Conservation (phyloP, 345 rosid species). For the Litchi chinensis region DNA sequence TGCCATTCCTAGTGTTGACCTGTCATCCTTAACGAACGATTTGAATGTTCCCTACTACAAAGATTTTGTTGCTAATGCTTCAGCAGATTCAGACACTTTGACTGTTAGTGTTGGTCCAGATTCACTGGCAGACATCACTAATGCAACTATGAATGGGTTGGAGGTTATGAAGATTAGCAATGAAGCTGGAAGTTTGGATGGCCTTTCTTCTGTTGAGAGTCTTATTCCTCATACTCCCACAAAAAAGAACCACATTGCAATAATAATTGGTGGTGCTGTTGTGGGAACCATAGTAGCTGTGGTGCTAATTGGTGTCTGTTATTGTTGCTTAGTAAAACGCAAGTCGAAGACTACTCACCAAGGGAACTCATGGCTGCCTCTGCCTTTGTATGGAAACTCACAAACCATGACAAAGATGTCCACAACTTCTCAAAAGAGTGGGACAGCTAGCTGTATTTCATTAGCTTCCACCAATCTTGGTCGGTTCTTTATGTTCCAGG, state of each 20-base stretch:
- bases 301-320: conserved; percentile 56
- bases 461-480: conserved; percentile 79
- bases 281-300: conserved; percentile 49
- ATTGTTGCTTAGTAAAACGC: conserved; percentile 54
- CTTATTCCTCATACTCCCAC: conserved; percentile 58
- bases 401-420: conserved; percentile 82
- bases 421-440: conserved; percentile 85
- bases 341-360: conserved; percentile 64
- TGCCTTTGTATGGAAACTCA: conserved; percentile 91
- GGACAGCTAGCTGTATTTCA: conserved; percentile 85
- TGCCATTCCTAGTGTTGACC: conserved; percentile 74
- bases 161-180: conserved; percentile 92
- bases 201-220: conserved; percentile 57
- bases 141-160: conserved; percentile 83
- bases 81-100: conserved; percentile 51
- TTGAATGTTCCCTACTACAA: conserved; percentile 67
- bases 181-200: conserved; percentile 70
- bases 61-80: conserved; percentile 77
- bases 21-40: conserved; percentile 52
- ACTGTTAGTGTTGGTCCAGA: conserved; percentile 96
- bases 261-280: conserved; percentile 56
- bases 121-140: conserved; percentile 46
- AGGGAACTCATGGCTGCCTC: conserved; percentile 80
- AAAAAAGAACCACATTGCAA: conserved; percentile 36
- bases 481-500: conserved; percentile 80